Evolutionary conservation across 2,329 filamentous ascomycete species (phyloP).

Genomic region (Cadophora sp.): DNA sequence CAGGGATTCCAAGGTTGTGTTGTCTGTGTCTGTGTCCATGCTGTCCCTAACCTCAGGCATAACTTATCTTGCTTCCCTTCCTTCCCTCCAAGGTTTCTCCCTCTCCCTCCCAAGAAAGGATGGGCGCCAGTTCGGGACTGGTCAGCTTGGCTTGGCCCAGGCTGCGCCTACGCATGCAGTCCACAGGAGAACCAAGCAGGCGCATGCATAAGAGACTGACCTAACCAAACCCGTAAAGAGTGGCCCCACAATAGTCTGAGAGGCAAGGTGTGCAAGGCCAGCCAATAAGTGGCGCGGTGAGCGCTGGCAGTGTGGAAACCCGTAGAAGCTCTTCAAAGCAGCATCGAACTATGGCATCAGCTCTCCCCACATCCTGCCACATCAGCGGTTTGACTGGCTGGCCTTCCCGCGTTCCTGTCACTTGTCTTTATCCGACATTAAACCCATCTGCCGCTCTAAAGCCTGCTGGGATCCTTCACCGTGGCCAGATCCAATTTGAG

Average conservation of each 20-base stretch:
- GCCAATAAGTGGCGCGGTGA: conserved; percentile 12
- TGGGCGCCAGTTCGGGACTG: not conserved
- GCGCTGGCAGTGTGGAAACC: conserved; percentile 4
- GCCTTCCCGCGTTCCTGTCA: conserved; percentile 1
- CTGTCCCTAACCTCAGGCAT: not conserved
- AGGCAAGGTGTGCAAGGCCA: not conserved
- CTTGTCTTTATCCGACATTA: conserved; percentile 16
- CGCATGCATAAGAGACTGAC: not conserved
- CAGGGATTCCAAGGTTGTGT: no score
- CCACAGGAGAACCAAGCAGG: conserved; percentile 9
- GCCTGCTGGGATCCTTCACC: conserved; percentile 3
- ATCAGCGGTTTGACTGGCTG: not conserved
- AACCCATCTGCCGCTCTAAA: not conserved
- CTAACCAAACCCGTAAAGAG: no score
- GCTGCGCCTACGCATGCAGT: conserved; percentile 15
- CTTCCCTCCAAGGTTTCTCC: not conserved
- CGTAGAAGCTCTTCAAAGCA: conserved; percentile 11
- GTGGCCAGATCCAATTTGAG: not conserved
- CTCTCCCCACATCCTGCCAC: not conserved
- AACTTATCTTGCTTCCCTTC: not conserved
- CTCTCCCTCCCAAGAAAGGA: not conserved
- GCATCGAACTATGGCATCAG: conserved; percentile 8
- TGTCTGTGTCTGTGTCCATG: no score
- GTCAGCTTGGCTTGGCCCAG: conserved; percentile 1
- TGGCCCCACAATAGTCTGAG: not conserved